Evolutionary conservation across 2,329 filamentous ascomycete species (phyloP), one percentile per base, ranked within the genome.

Genomic region (Diplodia scrobiculata): DNA sequence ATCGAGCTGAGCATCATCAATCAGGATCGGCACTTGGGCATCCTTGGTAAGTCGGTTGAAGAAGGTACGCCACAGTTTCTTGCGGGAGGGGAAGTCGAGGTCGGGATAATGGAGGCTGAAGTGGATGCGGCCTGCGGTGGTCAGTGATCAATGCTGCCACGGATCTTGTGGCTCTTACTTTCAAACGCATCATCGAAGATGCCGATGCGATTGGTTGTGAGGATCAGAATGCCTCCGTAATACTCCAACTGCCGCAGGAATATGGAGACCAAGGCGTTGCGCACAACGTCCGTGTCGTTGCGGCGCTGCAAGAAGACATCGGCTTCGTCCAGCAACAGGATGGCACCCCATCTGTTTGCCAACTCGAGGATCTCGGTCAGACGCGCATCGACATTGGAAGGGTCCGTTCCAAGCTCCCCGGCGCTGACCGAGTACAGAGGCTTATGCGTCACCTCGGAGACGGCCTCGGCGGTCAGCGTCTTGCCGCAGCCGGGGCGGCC

Each of bases 251-350:
- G 69, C 0, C 71, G 69, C 5, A 76, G 66, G 66, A 76, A 75
- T 45, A 65, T 58, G 3, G 77, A 76, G 2, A 80, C 78, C 11
- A 80, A 70, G 34, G 75, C 74, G 68, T 80, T 80, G 55, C 73
- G 72, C 63, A 73, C 70, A 5, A 75, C 71, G 45, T 73, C 73
- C 60, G 73, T 72, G 17, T 70, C 65, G 5, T 71, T 74, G 1
- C 85, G 83, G 63, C 80, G 74, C 73, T 86, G 84, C 9, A 88
- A 81, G 73, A 85, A 87, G 19, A 87, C 84, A 65, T 87, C 86
- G 2, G 66, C 66, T 21, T 88, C 85, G 71, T 66, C 63, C 25
- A 65, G 50, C 4, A 65, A 11, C 5, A 65, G 50, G 21, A 55
- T 41, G 3, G 50, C 34, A n/a, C 38, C 32, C 62, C 62, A 65